Conservation (phyloP, 2,329 filamentous ascomycete species). For the Fusarium aywerte region DNA sequence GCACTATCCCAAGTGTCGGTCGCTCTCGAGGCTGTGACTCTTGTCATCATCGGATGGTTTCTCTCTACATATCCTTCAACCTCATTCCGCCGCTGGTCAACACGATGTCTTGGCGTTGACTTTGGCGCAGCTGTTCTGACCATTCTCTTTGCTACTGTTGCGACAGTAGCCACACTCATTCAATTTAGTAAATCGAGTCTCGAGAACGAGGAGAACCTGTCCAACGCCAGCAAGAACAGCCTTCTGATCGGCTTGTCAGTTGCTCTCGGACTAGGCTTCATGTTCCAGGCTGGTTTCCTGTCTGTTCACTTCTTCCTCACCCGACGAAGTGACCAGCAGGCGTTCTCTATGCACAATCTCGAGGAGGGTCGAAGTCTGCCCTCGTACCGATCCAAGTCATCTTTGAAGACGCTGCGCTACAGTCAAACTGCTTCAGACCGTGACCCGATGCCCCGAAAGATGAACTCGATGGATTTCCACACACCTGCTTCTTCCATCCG, state of each 20-base stretch:
- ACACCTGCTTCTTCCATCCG: slow-evolving; percentile 59
- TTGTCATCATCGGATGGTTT: slow-evolving; percentile 44
- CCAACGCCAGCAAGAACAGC: slow-evolving; percentile 35
- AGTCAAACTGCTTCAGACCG: slow-evolving; percentile 55
- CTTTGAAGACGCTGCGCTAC: slow-evolving; percentile 65
- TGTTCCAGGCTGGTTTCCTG: slow-evolving; percentile 61
- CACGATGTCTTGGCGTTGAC: slow-evolving; percentile 40
- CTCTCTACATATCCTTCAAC: slow-evolving; percentile 50
- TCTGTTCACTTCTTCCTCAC: slow-evolving; percentile 56
- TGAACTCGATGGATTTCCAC: slow-evolving; percentile 51
- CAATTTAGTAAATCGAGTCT: slow-evolving; percentile 48
- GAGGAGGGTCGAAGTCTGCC: slow-evolving; percentile 40
- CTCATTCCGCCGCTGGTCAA: slow-evolving; percentile 41
- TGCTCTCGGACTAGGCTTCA: slow-evolving; percentile 58
- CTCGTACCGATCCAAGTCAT: slow-evolving; percentile 41
- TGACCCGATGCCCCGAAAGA: slow-evolving; percentile 48
- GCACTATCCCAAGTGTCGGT: slow-evolving; percentile 45
- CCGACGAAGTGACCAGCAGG: slow-evolving; percentile 43
- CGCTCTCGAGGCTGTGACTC: slow-evolving; percentile 45
- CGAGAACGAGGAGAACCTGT: slow-evolving; percentile 20
- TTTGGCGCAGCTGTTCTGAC: slow-evolving; percentile 51
- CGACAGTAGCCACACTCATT: slow-evolving; percentile 59
- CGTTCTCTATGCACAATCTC: slow-evolving; percentile 38
- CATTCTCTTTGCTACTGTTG: slow-evolving; percentile 57
- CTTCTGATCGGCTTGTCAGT: slow-evolving; percentile 59